A percentile compares a stretch with the other conserved stretches of the same genome.
These are phyloP conservation scores for Pseudopyrenochaeta lycopersici DNA, from an alignment of 2,329 filamentous ascomycete species.

Conservation along the genomic window DNA sequence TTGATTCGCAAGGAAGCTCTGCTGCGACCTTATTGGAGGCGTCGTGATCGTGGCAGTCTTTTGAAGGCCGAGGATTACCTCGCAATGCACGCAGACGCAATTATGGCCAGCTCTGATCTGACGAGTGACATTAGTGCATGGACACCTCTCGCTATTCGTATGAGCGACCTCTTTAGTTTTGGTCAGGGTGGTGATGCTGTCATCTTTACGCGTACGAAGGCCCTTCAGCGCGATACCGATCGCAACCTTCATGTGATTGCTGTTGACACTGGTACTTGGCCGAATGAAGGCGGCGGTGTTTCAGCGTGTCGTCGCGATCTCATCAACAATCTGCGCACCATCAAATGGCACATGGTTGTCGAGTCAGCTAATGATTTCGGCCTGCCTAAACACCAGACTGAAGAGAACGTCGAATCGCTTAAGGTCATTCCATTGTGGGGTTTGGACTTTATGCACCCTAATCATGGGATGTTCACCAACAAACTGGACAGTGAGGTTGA, in stretches of 20 bases:
- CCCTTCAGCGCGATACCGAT: slow-evolving; percentile 56
- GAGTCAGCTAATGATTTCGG: slow-evolving; percentile 56
- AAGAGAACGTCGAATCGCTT: slow-evolving; percentile 54
- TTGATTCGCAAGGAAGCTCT: slow-evolving; percentile 47
- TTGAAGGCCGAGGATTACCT: slow-evolving; percentile 50
- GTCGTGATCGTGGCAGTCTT: slow-evolving; percentile 48
- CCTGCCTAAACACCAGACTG: slow-evolving; percentile 54
- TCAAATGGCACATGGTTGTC: slow-evolving; percentile 55
- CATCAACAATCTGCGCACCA: slow-evolving; percentile 54
- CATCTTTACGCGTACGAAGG: slow-evolving; percentile 59
- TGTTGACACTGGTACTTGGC: slow-evolving; percentile 55
- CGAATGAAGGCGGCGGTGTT: slow-evolving; percentile 54
- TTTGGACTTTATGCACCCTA: slow-evolving; percentile 53
- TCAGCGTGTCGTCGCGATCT: slow-evolving; percentile 54
- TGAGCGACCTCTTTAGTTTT: slow-evolving; percentile 62
- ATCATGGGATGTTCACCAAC: slow-evolving; percentile 54
- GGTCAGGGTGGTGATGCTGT: slow-evolving; percentile 63
- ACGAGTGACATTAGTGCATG: slow-evolving; percentile 62
- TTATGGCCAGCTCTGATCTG: slow-evolving; percentile 62
- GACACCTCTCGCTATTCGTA: slow-evolving; percentile 61
- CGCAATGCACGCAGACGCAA: slow-evolving; percentile 56
- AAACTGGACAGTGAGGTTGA: slow-evolving; percentile 53
- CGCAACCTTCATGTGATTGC: slow-evolving; percentile 51
- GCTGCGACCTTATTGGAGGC: slow-evolving; percentile 49
- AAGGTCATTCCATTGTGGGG: slow-evolving; percentile 55